These are phyloP conservation scores for Penicillium fuscoglaucum DNA, from an alignment of 2,329 filamentous ascomycete species.

Conservation along the genomic window DNA sequence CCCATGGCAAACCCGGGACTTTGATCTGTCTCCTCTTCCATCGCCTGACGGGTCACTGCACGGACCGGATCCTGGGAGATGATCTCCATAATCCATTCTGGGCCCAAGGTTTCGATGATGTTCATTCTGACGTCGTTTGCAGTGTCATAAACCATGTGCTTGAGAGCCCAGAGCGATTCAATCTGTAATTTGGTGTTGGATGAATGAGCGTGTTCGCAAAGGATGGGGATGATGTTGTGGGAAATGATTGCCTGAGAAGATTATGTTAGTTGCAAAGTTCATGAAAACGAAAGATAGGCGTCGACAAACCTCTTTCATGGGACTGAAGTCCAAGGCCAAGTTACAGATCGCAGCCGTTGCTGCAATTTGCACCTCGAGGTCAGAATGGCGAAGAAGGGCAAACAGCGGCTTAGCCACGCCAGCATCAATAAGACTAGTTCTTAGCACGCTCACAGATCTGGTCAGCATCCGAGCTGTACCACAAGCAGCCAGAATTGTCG, in stretches of 20 bases:
- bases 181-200: conserved; percentile 74
- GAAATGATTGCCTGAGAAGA: conserved; percentile 65
- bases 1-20: conserved; percentile 50
- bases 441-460: conserved; percentile 77
- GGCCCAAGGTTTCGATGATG: conserved; percentile 73
- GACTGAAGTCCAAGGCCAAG: conserved; percentile 82
- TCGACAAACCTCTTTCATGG: conserved; percentile 75
- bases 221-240: conserved; percentile 69
- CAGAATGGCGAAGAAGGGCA: conserved; percentile 69
- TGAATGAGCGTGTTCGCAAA: conserved; percentile 84
- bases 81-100: conserved; percentile 77
- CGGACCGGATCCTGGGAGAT: conserved; percentile 60
- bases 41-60: conserved; percentile 29
- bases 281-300: not conserved
- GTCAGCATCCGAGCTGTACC: conserved; percentile 78
- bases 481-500: conserved; percentile 82
- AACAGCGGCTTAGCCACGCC: conserved; percentile 77
- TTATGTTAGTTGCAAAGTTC: conserved; percentile 11
- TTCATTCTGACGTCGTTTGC: conserved; percentile 71
- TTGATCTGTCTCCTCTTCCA: conserved; percentile 36
- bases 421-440: conserved; percentile 85
- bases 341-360: conserved; percentile 85
- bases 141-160: conserved; percentile 78
- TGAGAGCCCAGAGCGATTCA: conserved; percentile 89
- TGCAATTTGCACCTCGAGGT: conserved; percentile 79